phyloP scores from a whole-genome alignment of 2,329 filamentous ascomycete species.

The Botryotinia convoluta region DNA sequence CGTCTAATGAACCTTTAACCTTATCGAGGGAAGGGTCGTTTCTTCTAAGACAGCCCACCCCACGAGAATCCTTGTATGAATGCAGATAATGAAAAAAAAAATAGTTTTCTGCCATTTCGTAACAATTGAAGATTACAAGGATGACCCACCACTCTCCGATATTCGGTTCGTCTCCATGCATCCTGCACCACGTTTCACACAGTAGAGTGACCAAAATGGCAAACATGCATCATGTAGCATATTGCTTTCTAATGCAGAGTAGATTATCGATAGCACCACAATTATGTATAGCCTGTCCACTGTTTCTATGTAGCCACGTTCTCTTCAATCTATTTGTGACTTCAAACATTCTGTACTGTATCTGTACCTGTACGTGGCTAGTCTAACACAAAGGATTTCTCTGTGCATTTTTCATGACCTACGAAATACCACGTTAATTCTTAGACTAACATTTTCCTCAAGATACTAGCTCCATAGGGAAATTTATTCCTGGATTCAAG shows the following conservation, averaged over 20 bases:
- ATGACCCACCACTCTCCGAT: slow-evolving; percentile 17
- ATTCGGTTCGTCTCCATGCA: neutral
- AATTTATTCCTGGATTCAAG: slow-evolving; percentile 6
- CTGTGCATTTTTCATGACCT: neutral
- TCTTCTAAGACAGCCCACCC: neutral
- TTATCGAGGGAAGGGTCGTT: neutral
- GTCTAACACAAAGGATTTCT: neutral
- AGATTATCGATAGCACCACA: neutral
- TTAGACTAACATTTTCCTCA: neutral
- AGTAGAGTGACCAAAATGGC: neutral
- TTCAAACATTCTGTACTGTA: neutral
- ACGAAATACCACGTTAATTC: neutral
- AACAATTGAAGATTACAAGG: slow-evolving; percentile 10
- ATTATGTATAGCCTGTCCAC: neutral
- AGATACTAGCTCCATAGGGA: neutral
- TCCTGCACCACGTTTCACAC: slow-evolving; percentile 15
- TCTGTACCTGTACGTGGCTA: neutral
- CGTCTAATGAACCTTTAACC: neutral
- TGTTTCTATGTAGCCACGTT: neutral
- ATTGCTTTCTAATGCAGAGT: neutral
- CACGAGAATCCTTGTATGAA: neutral
- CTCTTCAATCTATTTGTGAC: slow-evolving; percentile 8
- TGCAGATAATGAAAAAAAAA: neutral
- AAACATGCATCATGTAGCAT: neutral
- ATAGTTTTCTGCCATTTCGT: neutral